Base-by-base conservation (phyloP, 371 early-diverging fungal species). In the Parasitella parasitica region DNA sequence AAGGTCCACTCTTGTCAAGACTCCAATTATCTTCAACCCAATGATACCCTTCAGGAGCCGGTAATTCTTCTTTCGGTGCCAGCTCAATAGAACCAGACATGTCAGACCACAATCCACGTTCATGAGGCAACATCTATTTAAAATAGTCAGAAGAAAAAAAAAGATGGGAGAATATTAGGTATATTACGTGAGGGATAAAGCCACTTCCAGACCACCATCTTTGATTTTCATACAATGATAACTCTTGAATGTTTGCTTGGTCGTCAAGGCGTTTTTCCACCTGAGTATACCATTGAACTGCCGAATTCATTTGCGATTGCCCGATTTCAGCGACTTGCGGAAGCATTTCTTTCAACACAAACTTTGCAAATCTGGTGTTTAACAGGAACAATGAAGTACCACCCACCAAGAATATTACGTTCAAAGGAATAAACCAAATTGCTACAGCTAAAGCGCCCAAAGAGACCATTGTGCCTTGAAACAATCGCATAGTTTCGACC, bases 221-320 rank as follows among this genome's bases (percentile, higher is more conserved):
- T 56, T 81, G 81, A 48, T 81, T 78, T 54, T 81, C 81, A 59
- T 64, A 81, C 9, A 81, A 27, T 5, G 78, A 78, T 32, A 70
- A 27, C 56, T 75, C 71, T 27, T 51, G 46, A 9, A 70, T 12
- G 55, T 34, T 61, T 2, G 49, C 37, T 27, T 77, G 67, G 15
- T 68, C 54, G 38, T 64, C 63, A 22, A 76, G 57, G 11, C 46
- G 61, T 12, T 73, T 61, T 26, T 77, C 73, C 15, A 68, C 55
- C 15, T 67, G 65, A 3, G 50, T 56, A 51, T 70, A 71, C 67
- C 63, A 67, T 9, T 63, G 28, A 2, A 60, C 35, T 4, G 59
- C 55, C 2, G 30, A 11, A 24, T 70, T 53, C 7, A 75, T 4
- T 38, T 60, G 43, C 2, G 54, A 36, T 35, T 77, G 68, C 0